Base-by-base conservation (phyloP, 1,284 basidiomycete species). In the Crucibulum parvulum region DNA sequence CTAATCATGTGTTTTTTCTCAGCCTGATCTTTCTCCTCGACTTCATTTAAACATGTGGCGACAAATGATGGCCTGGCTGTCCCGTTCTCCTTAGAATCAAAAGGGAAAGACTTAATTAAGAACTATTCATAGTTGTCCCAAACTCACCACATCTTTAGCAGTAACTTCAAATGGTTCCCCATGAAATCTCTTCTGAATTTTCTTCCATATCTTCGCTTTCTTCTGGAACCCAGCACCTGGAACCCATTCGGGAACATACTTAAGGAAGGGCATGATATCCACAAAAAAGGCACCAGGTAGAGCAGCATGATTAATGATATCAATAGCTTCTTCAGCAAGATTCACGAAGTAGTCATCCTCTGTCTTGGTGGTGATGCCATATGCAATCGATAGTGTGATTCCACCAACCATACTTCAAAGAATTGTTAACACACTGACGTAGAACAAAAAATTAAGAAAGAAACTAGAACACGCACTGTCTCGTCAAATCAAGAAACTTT, bases 181-280 rank as follows among this genome's bases (percentile, higher is more conserved):
- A 8, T 67, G 64, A 65, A 77, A 58, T 18, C 51, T 46, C 13
- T 58, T 36, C 7, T 64, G 41, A 2, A 63, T 35, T 36, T 55
- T 46, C 18, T 68, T 70, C 72, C 78, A 78, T 53, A 73, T 66
- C 10, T 60, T 60, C 0, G 80, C 81, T 48, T 79, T 72, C 10
- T 72, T 72, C 64, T 83, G 73, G 72, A 84, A 84, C 1, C 71
- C 69, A 2, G 80, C 77, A 9, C 83, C 83, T 15, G 83, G 83
- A 56, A 83, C 69, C 81, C 81, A 84, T 31, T 63, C 66, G 1
- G 83, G 83, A 16, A 84, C 66, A 55, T 82, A 70, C 59, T 75
- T 75, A 55, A 84, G 51, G 15, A 64, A 34, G 2, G 71, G 73
- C 13, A 72, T 38, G 5, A 59, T 36, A 41, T 73, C 67, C n/a